phyloP scores from a whole-genome alignment of 495 filamentous ascomycete genomes.

The Neurospora sp. region DNA sequence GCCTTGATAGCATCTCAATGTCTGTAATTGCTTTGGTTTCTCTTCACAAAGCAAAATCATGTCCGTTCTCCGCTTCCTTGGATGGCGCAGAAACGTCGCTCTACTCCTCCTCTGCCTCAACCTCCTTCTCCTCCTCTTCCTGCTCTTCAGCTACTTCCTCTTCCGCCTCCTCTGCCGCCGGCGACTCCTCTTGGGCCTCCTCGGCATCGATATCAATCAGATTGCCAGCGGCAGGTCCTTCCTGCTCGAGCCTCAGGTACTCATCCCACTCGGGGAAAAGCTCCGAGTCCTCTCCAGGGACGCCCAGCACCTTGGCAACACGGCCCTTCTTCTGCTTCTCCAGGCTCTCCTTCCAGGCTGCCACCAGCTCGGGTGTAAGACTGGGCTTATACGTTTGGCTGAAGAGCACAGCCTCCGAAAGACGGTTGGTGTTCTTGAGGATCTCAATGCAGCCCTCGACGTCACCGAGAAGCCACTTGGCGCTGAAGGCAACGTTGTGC shows the following conservation, averaged over 20 bases:
- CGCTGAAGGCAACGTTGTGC: constrained; percentile 87
- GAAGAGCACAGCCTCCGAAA: constrained; percentile 81
- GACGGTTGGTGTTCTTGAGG: constrained; percentile 62
- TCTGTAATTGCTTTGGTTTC: neutral
- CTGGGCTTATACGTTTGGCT: constrained; percentile 91
- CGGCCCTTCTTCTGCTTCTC: constrained; percentile 76
- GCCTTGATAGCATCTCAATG: neutral
- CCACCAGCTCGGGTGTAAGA: constrained; percentile 54
- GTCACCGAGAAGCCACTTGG: constrained; percentile 80
- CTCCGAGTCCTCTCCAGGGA: constrained; percentile 80
- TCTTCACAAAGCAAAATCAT: constrained; percentile 1
- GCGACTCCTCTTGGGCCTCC: constrained; percentile 12
- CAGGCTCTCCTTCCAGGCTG: constrained; percentile 68
- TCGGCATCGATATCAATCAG: constrained; percentile 29
- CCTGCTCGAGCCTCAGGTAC: constrained; percentile 69
- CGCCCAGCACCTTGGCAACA: constrained; percentile 67
- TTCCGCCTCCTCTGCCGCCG: constrained; percentile 1
- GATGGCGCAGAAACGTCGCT: neutral
- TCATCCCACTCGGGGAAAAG: constrained; percentile 95
- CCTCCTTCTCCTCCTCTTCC: constrained; percentile 8
- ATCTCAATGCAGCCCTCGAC: constrained; percentile 72
- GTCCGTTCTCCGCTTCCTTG: neutral
- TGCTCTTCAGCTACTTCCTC: constrained; percentile 4
- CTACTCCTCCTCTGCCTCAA: constrained; percentile 3
- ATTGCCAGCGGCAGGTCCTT: constrained; percentile 41